Percentiles rank a stretch among this genome's conserved stretches.
Evolutionary conservation across 176 grass and related monocot genomes (phyloP).

Genomic region (Coix lacrymajobi): DNA sequence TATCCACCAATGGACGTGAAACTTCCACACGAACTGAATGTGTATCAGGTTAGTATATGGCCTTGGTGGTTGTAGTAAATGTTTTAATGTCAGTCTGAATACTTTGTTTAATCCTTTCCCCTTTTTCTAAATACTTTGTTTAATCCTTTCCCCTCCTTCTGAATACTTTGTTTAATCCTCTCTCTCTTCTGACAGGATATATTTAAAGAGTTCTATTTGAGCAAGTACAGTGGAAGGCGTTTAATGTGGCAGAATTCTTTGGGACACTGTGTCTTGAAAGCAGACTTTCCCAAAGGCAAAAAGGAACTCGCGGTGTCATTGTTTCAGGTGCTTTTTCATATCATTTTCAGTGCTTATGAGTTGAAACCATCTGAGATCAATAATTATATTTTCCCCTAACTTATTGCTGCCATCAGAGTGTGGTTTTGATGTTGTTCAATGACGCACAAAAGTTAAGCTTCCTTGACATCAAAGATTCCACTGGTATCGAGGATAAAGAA

Average conservation of each 20-base stretch:
- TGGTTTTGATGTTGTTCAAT: slow-evolving; percentile 98
- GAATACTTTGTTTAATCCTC: neutral
- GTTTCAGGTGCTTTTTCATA: slow-evolving; percentile 63
- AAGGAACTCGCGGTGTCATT: slow-evolving; percentile 99
- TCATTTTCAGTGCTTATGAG: slow-evolving; percentile 11
- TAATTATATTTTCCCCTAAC: neutral
- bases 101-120: neutral
- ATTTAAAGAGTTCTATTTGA: slow-evolving; percentile 99
- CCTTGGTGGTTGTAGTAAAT: neutral
- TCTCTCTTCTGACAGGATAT: slow-evolving; percentile 59
- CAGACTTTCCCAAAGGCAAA: slow-evolving; percentile 95
- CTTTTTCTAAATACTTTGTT: neutral
- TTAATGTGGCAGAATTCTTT: slow-evolving; percentile 99
- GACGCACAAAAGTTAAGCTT: slow-evolving; percentile 92
- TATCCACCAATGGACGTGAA: slow-evolving; percentile 98
- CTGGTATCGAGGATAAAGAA: slow-evolving; percentile 98
- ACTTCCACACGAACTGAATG: slow-evolving; percentile 95
- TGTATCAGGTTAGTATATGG: slow-evolving; percentile 78
- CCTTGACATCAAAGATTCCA: slow-evolving; percentile 87
- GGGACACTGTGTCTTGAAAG: slow-evolving; percentile 97
- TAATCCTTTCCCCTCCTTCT: neutral
- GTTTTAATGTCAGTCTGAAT: slow-evolving; percentile 4
- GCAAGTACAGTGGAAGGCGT: slow-evolving; percentile 96
- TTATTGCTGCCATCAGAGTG: slow-evolving; percentile 52
- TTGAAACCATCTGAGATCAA: neutral